phyloP scores from a whole-genome alignment of 2,329 filamentous ascomycete genomes.

The Dendryphion nanum region DNA sequence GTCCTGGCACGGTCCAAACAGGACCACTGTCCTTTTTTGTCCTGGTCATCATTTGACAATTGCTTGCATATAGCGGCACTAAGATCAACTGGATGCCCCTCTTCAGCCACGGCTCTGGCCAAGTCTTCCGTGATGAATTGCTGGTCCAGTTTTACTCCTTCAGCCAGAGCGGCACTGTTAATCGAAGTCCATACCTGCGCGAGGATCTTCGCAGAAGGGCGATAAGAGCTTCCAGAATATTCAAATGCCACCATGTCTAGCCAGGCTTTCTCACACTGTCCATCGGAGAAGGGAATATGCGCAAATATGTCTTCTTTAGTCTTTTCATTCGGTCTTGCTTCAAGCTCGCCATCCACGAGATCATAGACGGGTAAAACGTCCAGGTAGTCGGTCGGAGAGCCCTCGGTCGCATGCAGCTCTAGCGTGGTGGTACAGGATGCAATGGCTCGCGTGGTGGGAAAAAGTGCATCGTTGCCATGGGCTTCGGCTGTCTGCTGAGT shows the following conservation, averaged over 20 bases:
- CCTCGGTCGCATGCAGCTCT: slow-evolving; percentile 39
- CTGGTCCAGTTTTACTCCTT: slow-evolving; percentile 40
- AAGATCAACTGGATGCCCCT: slow-evolving; percentile 39
- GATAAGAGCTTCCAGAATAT: slow-evolving; percentile 38
- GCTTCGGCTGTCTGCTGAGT: slow-evolving; percentile 37
- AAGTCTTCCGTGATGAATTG: slow-evolving; percentile 38
- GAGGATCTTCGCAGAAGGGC: slow-evolving; percentile 50
- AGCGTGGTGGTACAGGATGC: slow-evolving; percentile 46
- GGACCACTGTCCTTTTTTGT: slow-evolving; percentile 29
- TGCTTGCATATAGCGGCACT: slow-evolving; percentile 37
- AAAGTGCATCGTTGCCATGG: slow-evolving; percentile 33
- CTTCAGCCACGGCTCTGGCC: slow-evolving; percentile 30
- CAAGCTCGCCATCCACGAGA: slow-evolving; percentile 23
- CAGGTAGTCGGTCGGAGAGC: slow-evolving; percentile 37
- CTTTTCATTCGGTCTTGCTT: slow-evolving; percentile 25
- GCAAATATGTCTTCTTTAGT: slow-evolving; percentile 44
- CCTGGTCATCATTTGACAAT: slow-evolving; percentile 28
- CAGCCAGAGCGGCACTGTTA: slow-evolving; percentile 40
- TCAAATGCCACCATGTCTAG: slow-evolving; percentile 55
- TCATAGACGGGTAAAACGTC: slow-evolving; percentile 41
- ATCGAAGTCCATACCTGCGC: slow-evolving; percentile 51
- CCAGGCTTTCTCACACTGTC: slow-evolving; percentile 53
- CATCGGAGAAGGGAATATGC: slow-evolving; percentile 53
- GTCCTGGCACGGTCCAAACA: slow-evolving; percentile 33
- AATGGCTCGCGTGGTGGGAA: slow-evolving; percentile 41